phyloP scores from a whole-genome alignment of 805 yeast species.

The Starmerella ratchasimensis region DNA sequence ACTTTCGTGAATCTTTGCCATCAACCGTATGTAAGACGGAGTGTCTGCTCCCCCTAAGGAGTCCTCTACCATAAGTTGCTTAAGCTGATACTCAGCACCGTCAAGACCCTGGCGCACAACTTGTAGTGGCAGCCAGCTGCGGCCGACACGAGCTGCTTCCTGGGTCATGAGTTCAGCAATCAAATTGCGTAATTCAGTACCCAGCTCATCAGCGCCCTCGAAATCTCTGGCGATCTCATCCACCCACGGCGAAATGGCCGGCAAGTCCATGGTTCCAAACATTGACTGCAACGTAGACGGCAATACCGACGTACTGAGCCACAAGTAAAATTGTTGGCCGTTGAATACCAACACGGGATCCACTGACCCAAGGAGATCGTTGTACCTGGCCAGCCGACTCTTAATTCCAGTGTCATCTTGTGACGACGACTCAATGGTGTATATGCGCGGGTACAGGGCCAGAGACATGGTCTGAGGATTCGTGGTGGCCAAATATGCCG shows the following conservation, averaged over 20 bases:
- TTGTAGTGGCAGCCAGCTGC: conserved; percentile 37
- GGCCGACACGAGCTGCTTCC: conserved; percentile 28
- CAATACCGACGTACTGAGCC: conserved; percentile 31
- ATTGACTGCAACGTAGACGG: conserved; percentile 50
- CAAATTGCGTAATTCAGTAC: no score
- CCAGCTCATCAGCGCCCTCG: conserved; percentile 47
- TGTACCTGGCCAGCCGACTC: conserved; percentile 8
- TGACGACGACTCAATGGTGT: not conserved
- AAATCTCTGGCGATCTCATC: conserved; percentile 52
- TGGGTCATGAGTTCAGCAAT: not conserved
- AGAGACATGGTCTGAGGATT: conserved; percentile 45
- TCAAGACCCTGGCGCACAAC: conserved; percentile 55
- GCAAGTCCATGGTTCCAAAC: conserved; percentile 39
- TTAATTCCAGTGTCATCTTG: not conserved
- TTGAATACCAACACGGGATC: conserved; percentile 69
- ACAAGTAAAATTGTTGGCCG: conserved; percentile 31
- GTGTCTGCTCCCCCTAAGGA: conserved; percentile 29
- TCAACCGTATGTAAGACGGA: conserved; percentile 47
- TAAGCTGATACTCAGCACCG: conserved; percentile 42
- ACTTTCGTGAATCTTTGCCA: conserved; percentile 50
- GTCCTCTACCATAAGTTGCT: conserved; percentile 62
- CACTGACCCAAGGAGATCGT: conserved; percentile 29
- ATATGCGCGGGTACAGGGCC: conserved; percentile 65
- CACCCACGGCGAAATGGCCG: conserved; percentile 35
- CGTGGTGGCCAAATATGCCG: conserved; percentile 38